Conservation (phyloP, 208 protist genomes). For the Novymonas esmeraldas region DNA sequence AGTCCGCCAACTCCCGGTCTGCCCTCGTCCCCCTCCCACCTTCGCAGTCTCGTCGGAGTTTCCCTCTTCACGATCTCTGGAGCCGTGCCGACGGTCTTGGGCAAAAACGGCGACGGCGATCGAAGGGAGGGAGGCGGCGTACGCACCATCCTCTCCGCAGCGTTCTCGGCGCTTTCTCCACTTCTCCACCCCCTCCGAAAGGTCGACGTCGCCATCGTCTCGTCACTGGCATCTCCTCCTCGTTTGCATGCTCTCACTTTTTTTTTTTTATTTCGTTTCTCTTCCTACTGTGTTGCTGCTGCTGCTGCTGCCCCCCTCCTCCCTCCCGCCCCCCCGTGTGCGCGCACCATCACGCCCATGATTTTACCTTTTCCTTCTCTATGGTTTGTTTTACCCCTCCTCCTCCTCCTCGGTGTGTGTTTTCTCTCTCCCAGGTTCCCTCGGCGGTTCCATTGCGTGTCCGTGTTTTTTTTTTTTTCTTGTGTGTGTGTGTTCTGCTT, state of each 20-base stretch:
- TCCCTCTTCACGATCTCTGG: no score
- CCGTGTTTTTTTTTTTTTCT: neutral
- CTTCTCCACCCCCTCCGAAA: neutral
- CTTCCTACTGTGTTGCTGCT: neutral
- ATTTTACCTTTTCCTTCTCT: neutral
- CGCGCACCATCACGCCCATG: neutral
- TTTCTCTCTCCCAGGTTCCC: no score
- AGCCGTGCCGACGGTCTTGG: no score
- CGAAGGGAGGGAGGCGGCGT: no score
- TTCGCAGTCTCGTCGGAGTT: no score
- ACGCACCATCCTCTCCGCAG: no score
- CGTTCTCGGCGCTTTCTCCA: neutral
- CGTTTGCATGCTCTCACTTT: neutral
- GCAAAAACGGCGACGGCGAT: no score
- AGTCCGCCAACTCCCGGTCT: no score
- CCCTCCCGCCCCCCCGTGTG: neutral
- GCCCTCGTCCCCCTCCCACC: no score
- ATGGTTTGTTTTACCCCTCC: neutral
- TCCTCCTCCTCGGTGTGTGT: no score
- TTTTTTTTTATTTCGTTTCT: neutral
- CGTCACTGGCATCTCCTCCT: neutral
- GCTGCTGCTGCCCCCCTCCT: neutral
- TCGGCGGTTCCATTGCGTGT: no score
- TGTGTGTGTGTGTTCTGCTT: no score
- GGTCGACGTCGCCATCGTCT: neutral